Conservation (phyloP, 2,329 filamentous ascomycete species). For the Capronia coronata region DNA sequence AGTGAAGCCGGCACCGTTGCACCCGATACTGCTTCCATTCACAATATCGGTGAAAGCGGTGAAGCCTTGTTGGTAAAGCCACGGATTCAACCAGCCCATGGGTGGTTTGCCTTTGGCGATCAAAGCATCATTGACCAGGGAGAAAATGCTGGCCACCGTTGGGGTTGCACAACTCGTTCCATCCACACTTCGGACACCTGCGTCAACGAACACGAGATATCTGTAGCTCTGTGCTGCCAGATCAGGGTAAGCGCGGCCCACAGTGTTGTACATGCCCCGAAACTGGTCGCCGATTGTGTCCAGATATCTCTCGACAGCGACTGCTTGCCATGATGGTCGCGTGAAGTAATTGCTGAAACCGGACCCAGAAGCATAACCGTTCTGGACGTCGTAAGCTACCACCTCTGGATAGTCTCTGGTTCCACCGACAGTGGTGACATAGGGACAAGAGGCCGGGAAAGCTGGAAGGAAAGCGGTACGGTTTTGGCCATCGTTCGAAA, state of each 20-base stretch:
- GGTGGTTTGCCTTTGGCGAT: slow-evolving; percentile 45
- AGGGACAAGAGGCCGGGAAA: slow-evolving; percentile 63
- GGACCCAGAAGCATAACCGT: slow-evolving; percentile 41
- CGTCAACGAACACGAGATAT: slow-evolving; percentile 42
- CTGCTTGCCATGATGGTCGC: slow-evolving; percentile 44
- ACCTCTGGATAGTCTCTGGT: slow-evolving; percentile 48
- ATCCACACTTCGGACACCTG: slow-evolving; percentile 33
- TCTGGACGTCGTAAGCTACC: slow-evolving; percentile 41
- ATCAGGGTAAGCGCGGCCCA: slow-evolving; percentile 51
- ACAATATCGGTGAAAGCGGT: slow-evolving; percentile 46
- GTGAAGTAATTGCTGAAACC: slow-evolving; percentile 50
- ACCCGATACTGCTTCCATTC: slow-evolving; percentile 33
- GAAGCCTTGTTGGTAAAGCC: slow-evolving; percentile 48
- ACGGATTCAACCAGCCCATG: slow-evolving; percentile 56
- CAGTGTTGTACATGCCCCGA: slow-evolving; percentile 46
- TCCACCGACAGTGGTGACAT: slow-evolving; percentile 60
- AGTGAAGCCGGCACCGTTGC: slow-evolving; percentile 33
- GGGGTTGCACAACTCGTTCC: slow-evolving; percentile 51
- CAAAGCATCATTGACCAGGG: slow-evolving; percentile 57
- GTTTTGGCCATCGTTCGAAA: slow-evolving; percentile 53
- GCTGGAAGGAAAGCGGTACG: slow-evolving; percentile 52
- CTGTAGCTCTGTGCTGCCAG: slow-evolving; percentile 54
- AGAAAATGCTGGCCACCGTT: slow-evolving; percentile 52
- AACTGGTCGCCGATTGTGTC: slow-evolving; percentile 36
- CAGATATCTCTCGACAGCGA: slow-evolving; percentile 43